phyloP scores from a whole-genome alignment of 768 basidiomycete species.

The Kwoniella europaea region DNA sequence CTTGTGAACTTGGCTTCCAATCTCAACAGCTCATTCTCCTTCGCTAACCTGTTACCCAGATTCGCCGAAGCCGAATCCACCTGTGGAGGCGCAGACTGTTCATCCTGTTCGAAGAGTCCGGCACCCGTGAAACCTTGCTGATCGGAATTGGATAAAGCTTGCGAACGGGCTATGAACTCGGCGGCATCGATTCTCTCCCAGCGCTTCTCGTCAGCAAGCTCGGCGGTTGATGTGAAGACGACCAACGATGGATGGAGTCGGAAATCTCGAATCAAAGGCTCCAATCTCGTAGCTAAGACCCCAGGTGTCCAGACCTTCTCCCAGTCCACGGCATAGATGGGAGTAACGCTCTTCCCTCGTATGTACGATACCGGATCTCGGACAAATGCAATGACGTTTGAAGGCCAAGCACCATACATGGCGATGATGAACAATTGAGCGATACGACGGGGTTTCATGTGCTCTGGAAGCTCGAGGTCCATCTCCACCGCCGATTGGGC shows the following conservation, averaged over 20 bases:
- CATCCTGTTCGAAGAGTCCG: conserved; percentile 31
- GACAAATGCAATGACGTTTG: conserved; percentile 81
- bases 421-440: conserved; percentile 40
- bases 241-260: conserved; percentile 76
- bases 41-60: conserved; percentile 15
- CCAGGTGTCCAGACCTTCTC: conserved; percentile 70
- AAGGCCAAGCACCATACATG: conserved; percentile 88
- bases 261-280: conserved; percentile 69
- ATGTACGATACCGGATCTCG: conserved; percentile 72
- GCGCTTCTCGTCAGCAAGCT: conserved; percentile 68
- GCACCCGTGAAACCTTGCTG: conserved; percentile 10
- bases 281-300: conserved; percentile 68
- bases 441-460: conserved; percentile 30
- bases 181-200: conserved; percentile 65
- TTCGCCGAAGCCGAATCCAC: background rate
- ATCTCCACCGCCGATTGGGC: conserved; percentile 23
- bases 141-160: conserved; percentile 30
- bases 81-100: background rate
- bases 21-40: conserved; percentile 44
- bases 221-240: conserved; percentile 68
- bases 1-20: conserved; percentile 41
- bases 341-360: conserved; percentile 62
- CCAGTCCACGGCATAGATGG: conserved; percentile 75
- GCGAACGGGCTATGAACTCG: conserved; percentile 41
- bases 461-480: conserved; percentile 50